Evolutionary conservation across 176 grass and related monocot genomes (phyloP), one percentile per base, ranked within the genome.

Genomic region (Carex pumila): DNA sequence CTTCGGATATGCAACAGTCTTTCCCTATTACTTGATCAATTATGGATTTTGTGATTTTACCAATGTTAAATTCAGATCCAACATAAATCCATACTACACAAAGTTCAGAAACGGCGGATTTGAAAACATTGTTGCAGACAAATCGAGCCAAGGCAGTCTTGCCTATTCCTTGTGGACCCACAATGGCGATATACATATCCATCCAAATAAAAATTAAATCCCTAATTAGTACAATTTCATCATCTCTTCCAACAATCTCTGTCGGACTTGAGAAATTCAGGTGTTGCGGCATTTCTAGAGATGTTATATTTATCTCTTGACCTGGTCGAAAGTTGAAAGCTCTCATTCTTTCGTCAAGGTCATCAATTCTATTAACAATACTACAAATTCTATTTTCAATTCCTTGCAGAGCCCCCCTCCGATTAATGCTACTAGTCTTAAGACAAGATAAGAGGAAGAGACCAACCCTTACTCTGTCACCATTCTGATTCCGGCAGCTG

Each of bases 1-100:
- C 19, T 79, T 79, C 73, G 6, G 47, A 56, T 79, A 79, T 29
- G 49, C 73, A 56, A 56, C 49, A 56, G 2, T 55, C 73, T 56
- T 79, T 79, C 43, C 73, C 73, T 54, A 79, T 79, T 56, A n/a
- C 22, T 21, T 79, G 73, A 31, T 79, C 73, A 56, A 79, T 21
- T 30, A 79, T 25, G 19, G 34, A 29, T 57, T 79, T 79, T 3
- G 7, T 13, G 56, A 79, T 30, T 25, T 7, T 79, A 25, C 12
- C 49, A 57, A 53, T 15, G 5, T 4, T 30, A 56, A 31, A 12
- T 54, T 19, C 6, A 12, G 6, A 5, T 56, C 45, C 9, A 6
- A 78, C 52, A 54, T 78, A 3, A 13, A 78, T 8, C 73, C 73
- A 78, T 50, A 75, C 39, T 52, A 75, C 4, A 43, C 37, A 50